Percentiles rank a stretch among this genome's conserved stretches.
These are phyloP conservation scores for Stygiomarasmius scandens DNA, from an alignment of 1,284 basidiomycete species.

Conservation along the genomic window DNA sequence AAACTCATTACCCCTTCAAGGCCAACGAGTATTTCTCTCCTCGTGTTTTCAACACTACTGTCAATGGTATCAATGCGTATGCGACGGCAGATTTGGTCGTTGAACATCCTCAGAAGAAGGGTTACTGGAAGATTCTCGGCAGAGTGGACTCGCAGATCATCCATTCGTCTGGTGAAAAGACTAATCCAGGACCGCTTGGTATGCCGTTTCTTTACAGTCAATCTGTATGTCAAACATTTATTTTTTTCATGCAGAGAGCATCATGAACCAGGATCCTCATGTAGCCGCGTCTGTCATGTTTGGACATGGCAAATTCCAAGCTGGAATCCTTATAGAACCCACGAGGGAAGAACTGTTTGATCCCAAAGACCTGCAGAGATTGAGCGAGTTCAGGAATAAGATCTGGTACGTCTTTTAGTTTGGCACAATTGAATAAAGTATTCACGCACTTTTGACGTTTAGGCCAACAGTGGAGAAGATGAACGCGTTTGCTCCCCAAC, in stretches of 20 bases:
- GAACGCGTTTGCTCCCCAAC: constrained; percentile 42
- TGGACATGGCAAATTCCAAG: constrained; percentile 30
- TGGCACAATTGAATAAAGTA: neutral
- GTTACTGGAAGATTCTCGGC: constrained; percentile 47
- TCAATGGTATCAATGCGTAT: constrained; percentile 27
- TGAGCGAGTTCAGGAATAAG: constrained; percentile 25
- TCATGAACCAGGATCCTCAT: constrained; percentile 27
- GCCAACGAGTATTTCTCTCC: constrained; percentile 1
- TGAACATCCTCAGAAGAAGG: constrained; percentile 46
- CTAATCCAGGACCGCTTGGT: constrained; percentile 41
- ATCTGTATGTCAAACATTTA: neutral
- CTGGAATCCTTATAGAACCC: constrained; percentile 33
- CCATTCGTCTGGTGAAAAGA: constrained; percentile 53
- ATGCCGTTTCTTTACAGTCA: neutral
- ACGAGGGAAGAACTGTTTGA: constrained; percentile 10
- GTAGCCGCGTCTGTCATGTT: constrained; percentile 30
- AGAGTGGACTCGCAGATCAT: constrained; percentile 56
- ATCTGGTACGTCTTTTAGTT: constrained; percentile 23
- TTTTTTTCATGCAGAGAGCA: constrained; percentile 20
- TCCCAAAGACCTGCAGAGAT: constrained; percentile 17
- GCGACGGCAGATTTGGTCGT: constrained; percentile 44
- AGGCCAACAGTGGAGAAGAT: constrained; percentile 41
- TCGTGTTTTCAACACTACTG: constrained; percentile 20
- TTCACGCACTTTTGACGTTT: too few species aligned
- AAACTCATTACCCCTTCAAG: neutral